Evolutionary conservation across 78 protist genomes (phyloP), one percentile per base, ranked within the genome.

Genomic region (Dictyostelium purpureum): DNA sequence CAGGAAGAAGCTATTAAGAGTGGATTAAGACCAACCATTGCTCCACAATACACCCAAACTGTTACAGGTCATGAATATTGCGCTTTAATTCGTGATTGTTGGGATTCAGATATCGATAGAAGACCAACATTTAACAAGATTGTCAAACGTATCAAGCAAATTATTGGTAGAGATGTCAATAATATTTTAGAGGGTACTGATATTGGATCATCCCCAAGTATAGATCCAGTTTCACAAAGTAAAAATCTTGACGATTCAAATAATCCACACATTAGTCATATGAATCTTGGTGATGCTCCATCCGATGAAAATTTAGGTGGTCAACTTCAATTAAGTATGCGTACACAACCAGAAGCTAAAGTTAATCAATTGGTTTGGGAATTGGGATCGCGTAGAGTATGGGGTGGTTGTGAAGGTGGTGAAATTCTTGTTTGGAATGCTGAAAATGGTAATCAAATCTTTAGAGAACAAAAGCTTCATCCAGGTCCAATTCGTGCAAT

Each of bases 81-180:
- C 37, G 42, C 75, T 11, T 16, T 90, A 9, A 37, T 90, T 31
- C 21, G 70, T n/a, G 88, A 90, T 43, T 90, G 95, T 28, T 90
- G 95, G 95, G 95, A 80, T 43, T 31, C 42, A 24, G 88, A 90
- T 26, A 70, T 75, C 42, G 89, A 80, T 3, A 31, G 82, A n/a
- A 33, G 95, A 38, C 95, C 95, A 35, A 71, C 95, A 1, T 90
- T 90, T 47, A 45, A 65, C 31, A 77, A 78, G 40, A 78, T 88
- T 19, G 82, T 78, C 42, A 70, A 61, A 42, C 82, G 92, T 73
- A 79, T 85, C 5, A 33, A 37, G 31, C 71, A 73, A 51, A 85
- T 85, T 14, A 45, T 85, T 12, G 63, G 54, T 31, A 33, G 92
- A n/a, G 92, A 85, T 52, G 31, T 51, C 1, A 75, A 75, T 52